A percentile compares a stretch with the other conserved stretches of the same genome.
phyloP scores from a whole-genome alignment of 164 flowering plant genomes.

The Nymphaea colorata region DNA sequence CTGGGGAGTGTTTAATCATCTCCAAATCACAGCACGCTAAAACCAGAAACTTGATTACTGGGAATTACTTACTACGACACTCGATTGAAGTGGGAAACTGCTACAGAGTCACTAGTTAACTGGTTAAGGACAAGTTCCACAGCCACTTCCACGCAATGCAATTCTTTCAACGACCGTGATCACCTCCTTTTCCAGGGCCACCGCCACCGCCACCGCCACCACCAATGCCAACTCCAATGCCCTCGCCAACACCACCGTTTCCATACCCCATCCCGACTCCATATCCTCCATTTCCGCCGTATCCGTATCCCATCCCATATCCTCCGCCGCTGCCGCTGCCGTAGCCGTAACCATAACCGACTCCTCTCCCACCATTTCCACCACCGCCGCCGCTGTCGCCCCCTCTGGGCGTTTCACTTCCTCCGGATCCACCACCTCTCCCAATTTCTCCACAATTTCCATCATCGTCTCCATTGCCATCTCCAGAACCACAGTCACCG shows the following conservation, averaged over 20 bases:
- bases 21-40: no score
- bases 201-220: neutral
- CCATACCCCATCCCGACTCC: neutral
- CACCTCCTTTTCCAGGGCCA: neutral
- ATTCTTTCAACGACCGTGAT: neutral
- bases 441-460: neutral
- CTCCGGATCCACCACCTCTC: neutral
- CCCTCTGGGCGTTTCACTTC: neutral
- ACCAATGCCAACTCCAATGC: neutral
- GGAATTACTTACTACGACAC: no score
- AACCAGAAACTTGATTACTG: no score
- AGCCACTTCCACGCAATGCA: no score
- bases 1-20: no score
- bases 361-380: neutral
- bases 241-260: neutral
- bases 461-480: neutral
- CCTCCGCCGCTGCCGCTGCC: neutral
- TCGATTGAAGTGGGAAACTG: no score
- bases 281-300: neutral
- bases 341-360: neutral
- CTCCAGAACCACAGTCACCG: neutral
- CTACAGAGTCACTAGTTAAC: no score
- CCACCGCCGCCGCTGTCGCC: neutral
- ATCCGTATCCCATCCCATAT: neutral
- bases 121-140: no score